Base-by-base conservation (phyloP, 208 protist genomes). In the Naegleria fowleri region DNA sequence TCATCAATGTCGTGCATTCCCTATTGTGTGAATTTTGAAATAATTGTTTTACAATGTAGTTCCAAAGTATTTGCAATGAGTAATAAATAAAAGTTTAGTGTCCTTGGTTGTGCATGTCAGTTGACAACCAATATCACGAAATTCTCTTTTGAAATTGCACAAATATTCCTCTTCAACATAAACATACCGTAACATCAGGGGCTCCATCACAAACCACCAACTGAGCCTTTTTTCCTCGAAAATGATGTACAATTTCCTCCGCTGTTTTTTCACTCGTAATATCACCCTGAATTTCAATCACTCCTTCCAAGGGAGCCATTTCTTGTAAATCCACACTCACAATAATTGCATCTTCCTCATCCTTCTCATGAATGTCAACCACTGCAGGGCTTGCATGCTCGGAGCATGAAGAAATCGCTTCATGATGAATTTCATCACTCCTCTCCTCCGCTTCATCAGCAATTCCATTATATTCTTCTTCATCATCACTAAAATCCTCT, bases 1-100 rank as follows among this genome's bases (percentile, higher is more conserved):
- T 99, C 98, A 92, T 99, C 99, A 40, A 99, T 94, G 94, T 99
- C 98, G 92, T 99, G 99, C 94, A 99, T 96, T 38, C 99, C 98
- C 2, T 48, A 48, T 48, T 48, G 43, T 48, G n/a, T n/a, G n/a
- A n/a, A n/a, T n/a, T n/a, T n/a, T n/a, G n/a, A n/a, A n/a, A n/a
- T n/a, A n/a, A n/a, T n/a, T n/a, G n/a, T n/a, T n/a, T n/a, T n/a
- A n/a, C n/a, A n/a, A n/a, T n/a, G n/a, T n/a, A n/a, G n/a, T n/a
- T n/a, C n/a, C n/a, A n/a, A n/a, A n/a, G n/a, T n/a, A n/a, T n/a
- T n/a, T n/a, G n/a, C n/a, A n/a, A n/a, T n/a, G n/a, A n/a, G n/a
- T n/a, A n/a, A n/a, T n/a, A n/a, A n/a, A n/a, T n/a, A n/a, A n/a
- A n/a, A n/a, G n/a, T n/a, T n/a, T n/a, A n/a, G n/a, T n/a, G n/a